These are phyloP conservation scores for Trichoderma sp. DNA, from an alignment of 2,329 filamentous ascomycete genomes.

Conservation along the genomic window DNA sequence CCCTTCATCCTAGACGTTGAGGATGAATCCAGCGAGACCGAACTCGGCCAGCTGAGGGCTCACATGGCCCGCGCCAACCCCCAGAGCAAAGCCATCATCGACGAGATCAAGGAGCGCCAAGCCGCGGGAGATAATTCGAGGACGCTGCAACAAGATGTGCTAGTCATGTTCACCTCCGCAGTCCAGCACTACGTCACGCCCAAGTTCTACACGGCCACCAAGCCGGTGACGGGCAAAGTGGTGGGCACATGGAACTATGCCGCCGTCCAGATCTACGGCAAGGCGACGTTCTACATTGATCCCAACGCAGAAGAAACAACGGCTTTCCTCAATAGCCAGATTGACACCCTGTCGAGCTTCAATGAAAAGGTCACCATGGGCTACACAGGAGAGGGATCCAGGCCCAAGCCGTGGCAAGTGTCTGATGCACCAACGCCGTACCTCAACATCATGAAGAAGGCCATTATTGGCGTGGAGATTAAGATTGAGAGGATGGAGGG, in stretches of 20 bases:
- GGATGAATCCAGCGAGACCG: slow-evolving; percentile 39
- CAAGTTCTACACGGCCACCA: slow-evolving; percentile 65
- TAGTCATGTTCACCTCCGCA: slow-evolving; percentile 59
- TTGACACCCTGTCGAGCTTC: slow-evolving; percentile 50
- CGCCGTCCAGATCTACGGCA: slow-evolving; percentile 62
- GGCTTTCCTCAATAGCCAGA: slow-evolving; percentile 49
- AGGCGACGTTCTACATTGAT: slow-evolving; percentile 52
- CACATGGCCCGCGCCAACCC: slow-evolving; percentile 64
- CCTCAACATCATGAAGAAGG: slow-evolving; percentile 55
- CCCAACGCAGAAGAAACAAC: slow-evolving; percentile 43
- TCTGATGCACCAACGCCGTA: slow-evolving; percentile 55
- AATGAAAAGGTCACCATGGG: slow-evolving; percentile 57
- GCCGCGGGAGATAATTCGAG: not conserved
- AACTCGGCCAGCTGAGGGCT: slow-evolving; percentile 50
- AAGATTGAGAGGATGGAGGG: slow-evolving; percentile 53
- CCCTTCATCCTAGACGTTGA: slow-evolving; percentile 56
- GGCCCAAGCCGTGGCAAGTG: slow-evolving; percentile 50
- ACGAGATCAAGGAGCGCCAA: slow-evolving; percentile 32
- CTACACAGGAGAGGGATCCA: slow-evolving; percentile 39
- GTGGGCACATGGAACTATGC: slow-evolving; percentile 71
- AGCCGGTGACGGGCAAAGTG: slow-evolving; percentile 62
- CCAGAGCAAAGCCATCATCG: slow-evolving; percentile 59
- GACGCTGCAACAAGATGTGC: slow-evolving; percentile 50
- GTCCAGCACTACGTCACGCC: slow-evolving; percentile 65
- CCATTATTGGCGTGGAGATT: slow-evolving; percentile 61